Percentiles rank a stretch among this genome's conserved stretches.
These are phyloP conservation scores for Camelina sativa DNA, from an alignment of 345 rosid genomes.

Conservation along the genomic window DNA sequence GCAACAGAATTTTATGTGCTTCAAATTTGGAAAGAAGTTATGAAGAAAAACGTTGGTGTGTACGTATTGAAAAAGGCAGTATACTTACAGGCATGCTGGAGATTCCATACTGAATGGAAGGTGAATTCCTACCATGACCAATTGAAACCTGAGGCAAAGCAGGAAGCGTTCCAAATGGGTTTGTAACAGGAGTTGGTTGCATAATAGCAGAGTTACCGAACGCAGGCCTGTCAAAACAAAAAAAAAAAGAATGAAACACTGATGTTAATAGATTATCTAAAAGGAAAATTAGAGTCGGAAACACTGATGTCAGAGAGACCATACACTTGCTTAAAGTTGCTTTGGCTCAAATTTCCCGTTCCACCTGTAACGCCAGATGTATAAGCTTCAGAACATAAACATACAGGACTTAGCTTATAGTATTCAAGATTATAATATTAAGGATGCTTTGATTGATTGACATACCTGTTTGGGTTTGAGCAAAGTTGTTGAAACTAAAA, in stretches of 20 bases:
- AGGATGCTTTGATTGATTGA: neutral
- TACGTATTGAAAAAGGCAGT: slow-evolving; percentile 3
- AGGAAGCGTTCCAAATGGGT: slow-evolving; percentile 94
- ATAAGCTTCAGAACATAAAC: slow-evolving; percentile 47
- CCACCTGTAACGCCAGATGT: slow-evolving; percentile 49
- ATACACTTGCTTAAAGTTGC: slow-evolving; percentile 58
- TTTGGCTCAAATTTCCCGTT: slow-evolving; percentile 56
- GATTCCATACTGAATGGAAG: slow-evolving; percentile 89
- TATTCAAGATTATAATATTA: slow-evolving; percentile 8
- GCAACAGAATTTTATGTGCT: neutral
- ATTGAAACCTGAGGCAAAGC: slow-evolving; percentile 87
- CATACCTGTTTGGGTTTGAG: slow-evolving; percentile 66
- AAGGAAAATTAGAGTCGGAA: slow-evolving; percentile 10
- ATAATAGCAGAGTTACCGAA: slow-evolving; percentile 50
- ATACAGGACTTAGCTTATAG: slow-evolving; percentile 4
- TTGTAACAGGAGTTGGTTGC: slow-evolving; percentile 62
- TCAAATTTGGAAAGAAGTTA: neutral
- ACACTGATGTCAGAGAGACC: slow-evolving; percentile 40
- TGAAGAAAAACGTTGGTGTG: neutral
- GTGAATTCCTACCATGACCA: slow-evolving; percentile 72
- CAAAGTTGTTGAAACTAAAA: slow-evolving; percentile 58
- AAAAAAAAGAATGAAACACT: slow-evolving; percentile 4
- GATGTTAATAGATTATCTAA: slow-evolving; percentile 6
- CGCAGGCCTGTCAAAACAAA: slow-evolving; percentile 56
- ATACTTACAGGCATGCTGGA: slow-evolving; percentile 83